Conservation (phyloP, 306 rosid genomes). For the Lathyrus sativus region DNA sequence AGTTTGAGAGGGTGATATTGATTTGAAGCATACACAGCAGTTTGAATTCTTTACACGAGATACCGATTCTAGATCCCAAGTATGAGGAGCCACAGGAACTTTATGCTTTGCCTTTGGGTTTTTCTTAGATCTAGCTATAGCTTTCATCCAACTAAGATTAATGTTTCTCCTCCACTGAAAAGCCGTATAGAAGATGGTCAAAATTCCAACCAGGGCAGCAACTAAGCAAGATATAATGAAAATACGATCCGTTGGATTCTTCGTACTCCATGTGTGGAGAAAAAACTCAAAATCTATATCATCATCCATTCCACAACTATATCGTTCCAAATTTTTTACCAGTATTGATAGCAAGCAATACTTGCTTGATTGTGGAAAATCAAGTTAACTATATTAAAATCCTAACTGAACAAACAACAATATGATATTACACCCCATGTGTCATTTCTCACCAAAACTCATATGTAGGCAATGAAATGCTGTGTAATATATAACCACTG, state of each 20-base stretch:
- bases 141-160: slow-evolving; percentile 94
- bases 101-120: slow-evolving; percentile 76
- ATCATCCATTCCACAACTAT: slow-evolving; percentile 69
- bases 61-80: slow-evolving; percentile 77
- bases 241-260: slow-evolving; percentile 76
- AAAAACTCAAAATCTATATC: slow-evolving; percentile 66
- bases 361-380: slow-evolving; percentile 31
- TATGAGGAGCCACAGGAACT: slow-evolving; percentile 75
- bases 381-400: slow-evolving; percentile 26
- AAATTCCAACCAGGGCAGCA: slow-evolving; percentile 86
- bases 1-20: slow-evolving; percentile 79
- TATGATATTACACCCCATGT: slow-evolving; percentile 22
- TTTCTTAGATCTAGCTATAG: slow-evolving; percentile 88
- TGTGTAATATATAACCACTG: slow-evolving; percentile 37
- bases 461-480: slow-evolving; percentile 11
- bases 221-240: slow-evolving; percentile 66
- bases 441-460: slow-evolving; percentile 24
- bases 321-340: slow-evolving; percentile 18
- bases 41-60: slow-evolving; percentile 88
- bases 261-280: slow-evolving; percentile 71
- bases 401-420: slow-evolving; percentile 19
- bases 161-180: slow-evolving; percentile 98
- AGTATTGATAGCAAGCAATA: slow-evolving; percentile 2
- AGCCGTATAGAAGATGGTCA: slow-evolving; percentile 87
- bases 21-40: slow-evolving; percentile 88